Conservation (phyloP, 768 basidiomycete species). For the Boletellus ananiceps region DNA sequence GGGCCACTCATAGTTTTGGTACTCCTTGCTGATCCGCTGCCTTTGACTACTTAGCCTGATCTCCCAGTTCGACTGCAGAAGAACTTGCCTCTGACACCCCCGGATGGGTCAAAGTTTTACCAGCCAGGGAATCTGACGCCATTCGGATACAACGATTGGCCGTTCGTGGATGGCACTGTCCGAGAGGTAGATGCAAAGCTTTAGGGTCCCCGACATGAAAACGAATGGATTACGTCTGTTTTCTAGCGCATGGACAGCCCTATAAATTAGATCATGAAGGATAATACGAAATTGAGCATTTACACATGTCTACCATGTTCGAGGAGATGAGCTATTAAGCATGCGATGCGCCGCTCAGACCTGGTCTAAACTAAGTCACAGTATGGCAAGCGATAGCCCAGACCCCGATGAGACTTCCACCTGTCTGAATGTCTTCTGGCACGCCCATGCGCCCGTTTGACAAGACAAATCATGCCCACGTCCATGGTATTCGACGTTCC, state of each 20-base stretch:
- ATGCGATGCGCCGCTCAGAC: too few species aligned
- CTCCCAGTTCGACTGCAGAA: slow-evolving; percentile 22
- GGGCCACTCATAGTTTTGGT: neutral
- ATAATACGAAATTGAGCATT: too few species aligned
- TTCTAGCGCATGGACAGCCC: too few species aligned
- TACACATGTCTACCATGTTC: too few species aligned
- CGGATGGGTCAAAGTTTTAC: slow-evolving; percentile 23
- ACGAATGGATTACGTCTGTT: too few species aligned
- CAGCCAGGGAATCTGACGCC: slow-evolving; percentile 20
- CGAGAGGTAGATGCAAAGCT: neutral
- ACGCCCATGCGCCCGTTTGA: too few species aligned
- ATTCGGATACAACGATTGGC: slow-evolving; percentile 28
- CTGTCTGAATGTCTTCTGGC: too few species aligned
- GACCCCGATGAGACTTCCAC: too few species aligned
- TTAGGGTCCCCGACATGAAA: neutral
- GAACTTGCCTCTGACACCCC: slow-evolving; percentile 13
- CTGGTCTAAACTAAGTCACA: too few species aligned
- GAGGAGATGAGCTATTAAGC: too few species aligned
- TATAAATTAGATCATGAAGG: neutral
- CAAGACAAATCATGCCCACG: too few species aligned
- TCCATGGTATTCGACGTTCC: neutral
- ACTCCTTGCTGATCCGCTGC: neutral
- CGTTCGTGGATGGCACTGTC: slow-evolving; percentile 13
- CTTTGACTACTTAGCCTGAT: slow-evolving; percentile 23
- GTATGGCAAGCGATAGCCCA: too few species aligned